A percentile compares a stretch with the other conserved stretches of the same genome.
Conservation (phyloP, 2,329 filamentous ascomycete species). For the Paraphaeosphaeria minitans region DNA sequence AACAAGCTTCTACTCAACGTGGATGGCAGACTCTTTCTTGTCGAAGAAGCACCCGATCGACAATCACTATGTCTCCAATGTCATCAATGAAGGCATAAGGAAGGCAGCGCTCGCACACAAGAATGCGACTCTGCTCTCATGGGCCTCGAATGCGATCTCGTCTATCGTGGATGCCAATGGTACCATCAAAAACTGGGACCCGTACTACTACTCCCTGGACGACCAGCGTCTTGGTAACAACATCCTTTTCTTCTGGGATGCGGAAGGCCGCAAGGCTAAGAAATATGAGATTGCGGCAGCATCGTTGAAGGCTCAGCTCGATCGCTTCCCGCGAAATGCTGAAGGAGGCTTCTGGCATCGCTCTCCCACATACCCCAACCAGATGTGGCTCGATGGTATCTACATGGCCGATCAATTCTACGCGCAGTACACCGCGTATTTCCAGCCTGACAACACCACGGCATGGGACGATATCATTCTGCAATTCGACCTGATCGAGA, state of each 20-base stretch:
- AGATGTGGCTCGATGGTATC: slow-evolving; percentile 65
- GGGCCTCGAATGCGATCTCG: slow-evolving; percentile 55
- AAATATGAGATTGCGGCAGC: slow-evolving; percentile 58
- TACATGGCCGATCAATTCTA: slow-evolving; percentile 50
- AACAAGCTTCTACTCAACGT: slow-evolving; percentile 40
- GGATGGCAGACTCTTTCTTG: slow-evolving; percentile 58
- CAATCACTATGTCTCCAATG: slow-evolving; percentile 53
- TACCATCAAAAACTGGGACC: slow-evolving; percentile 54
- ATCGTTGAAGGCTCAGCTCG: slow-evolving; percentile 53
- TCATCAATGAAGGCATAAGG: slow-evolving; percentile 56
- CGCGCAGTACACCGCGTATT: slow-evolving; percentile 46
- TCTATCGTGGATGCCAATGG: slow-evolving; percentile 56
- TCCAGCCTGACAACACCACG: slow-evolving; percentile 44
- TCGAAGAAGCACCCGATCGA: slow-evolving; percentile 46
- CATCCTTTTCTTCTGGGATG: slow-evolving; percentile 56
- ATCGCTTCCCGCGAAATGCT: slow-evolving; percentile 57
- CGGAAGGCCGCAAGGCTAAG: slow-evolving; percentile 45
- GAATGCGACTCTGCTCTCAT: slow-evolving; percentile 52
- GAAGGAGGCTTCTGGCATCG: slow-evolving; percentile 63
- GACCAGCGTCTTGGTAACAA: slow-evolving; percentile 61
- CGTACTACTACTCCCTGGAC: slow-evolving; percentile 54
- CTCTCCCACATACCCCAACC: slow-evolving; percentile 54
- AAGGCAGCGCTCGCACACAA: slow-evolving; percentile 52
- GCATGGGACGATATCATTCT: slow-evolving; percentile 52
- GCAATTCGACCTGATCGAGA: slow-evolving; percentile 45